A percentile compares a stretch with the other conserved stretches of the same genome.
phyloP scores from a whole-genome alignment of 805 yeast genomes.

The Spathaspora arborariae region DNA sequence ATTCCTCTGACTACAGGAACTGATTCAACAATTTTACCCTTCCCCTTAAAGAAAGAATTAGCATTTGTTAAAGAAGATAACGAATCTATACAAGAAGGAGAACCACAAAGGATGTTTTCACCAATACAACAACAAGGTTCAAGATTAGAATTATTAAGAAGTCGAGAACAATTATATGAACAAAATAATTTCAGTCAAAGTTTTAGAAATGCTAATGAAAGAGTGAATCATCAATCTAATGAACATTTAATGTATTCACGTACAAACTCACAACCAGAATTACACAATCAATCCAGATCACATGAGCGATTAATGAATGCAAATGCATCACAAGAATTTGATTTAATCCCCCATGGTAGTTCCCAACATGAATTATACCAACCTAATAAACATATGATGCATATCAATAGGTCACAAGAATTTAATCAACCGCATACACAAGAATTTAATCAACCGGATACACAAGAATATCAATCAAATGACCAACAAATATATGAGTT shows the following conservation, averaged over 20 bases:
- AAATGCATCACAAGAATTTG: too few species aligned
- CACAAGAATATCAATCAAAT: too few species aligned
- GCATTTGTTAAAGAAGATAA: neutral
- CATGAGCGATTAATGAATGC: too few species aligned
- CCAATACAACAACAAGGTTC: neutral
- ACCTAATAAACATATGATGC: neutral
- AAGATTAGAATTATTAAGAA: neutral
- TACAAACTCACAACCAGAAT: too few species aligned
- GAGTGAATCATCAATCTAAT: neutral
- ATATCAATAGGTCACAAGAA: neutral
- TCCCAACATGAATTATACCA: neutral
- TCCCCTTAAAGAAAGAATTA: neutral
- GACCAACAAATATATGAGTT: too few species aligned
- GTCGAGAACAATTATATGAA: neutral
- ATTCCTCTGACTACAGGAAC: neutral
- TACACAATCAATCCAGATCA: too few species aligned
- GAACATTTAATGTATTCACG: neutral
- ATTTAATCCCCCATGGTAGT: neutral
- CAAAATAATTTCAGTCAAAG: neutral
- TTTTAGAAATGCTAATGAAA: neutral
- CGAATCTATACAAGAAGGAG: neutral
- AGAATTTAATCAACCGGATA: neutral
- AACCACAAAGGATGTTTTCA: neutral
- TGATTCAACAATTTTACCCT: neutral
- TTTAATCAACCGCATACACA: neutral